Percentiles rank a stretch among this genome's conserved stretches.
Evolutionary conservation across 2,329 filamentous ascomycete genomes (phyloP).

Genomic region (Fusarium duplospermum): DNA sequence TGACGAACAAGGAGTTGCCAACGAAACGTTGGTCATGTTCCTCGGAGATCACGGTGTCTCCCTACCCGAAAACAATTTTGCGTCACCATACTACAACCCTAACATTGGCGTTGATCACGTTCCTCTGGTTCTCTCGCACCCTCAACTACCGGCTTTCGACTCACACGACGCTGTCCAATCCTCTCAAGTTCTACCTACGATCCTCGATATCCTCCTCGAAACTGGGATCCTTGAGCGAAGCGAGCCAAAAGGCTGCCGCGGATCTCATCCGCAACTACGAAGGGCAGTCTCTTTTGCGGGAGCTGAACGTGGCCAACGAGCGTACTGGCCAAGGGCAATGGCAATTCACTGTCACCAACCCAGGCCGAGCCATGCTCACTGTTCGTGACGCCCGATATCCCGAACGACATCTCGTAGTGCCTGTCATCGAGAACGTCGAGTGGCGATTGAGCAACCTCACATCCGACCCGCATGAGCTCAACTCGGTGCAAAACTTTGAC

Average conservation of each 20-base stretch:
- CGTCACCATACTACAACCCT: slow-evolving; percentile 49
- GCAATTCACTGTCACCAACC: slow-evolving; percentile 51
- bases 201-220: slow-evolving; percentile 49
- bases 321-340: slow-evolving; percentile 43
- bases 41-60: slow-evolving; percentile 51
- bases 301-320: slow-evolving; percentile 14
- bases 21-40: slow-evolving; percentile 49
- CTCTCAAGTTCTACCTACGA: slow-evolving; percentile 47
- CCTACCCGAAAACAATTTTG: slow-evolving; percentile 46
- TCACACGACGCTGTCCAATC: slow-evolving; percentile 47
- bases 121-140: slow-evolving; percentile 48
- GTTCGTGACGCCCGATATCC: slow-evolving; percentile 48
- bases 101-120: slow-evolving; percentile 48
- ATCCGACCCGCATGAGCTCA: slow-evolving; percentile 43
- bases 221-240: slow-evolving; percentile 43
- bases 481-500: slow-evolving; percentile 42
- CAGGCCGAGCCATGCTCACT: slow-evolving; percentile 48
- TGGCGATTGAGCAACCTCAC: slow-evolving; percentile 47
- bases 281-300: slow-evolving; percentile 48
- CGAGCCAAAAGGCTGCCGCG: slow-evolving; percentile 29
- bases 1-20: slow-evolving; percentile 47
- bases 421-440: slow-evolving; percentile 48
- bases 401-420: slow-evolving; percentile 46
- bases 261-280: slow-evolving; percentile 48
- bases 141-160: slow-evolving; percentile 44